Conservation (phyloP, 352 stramenopile genomes). For the Pythium scleroteichum region DNA sequence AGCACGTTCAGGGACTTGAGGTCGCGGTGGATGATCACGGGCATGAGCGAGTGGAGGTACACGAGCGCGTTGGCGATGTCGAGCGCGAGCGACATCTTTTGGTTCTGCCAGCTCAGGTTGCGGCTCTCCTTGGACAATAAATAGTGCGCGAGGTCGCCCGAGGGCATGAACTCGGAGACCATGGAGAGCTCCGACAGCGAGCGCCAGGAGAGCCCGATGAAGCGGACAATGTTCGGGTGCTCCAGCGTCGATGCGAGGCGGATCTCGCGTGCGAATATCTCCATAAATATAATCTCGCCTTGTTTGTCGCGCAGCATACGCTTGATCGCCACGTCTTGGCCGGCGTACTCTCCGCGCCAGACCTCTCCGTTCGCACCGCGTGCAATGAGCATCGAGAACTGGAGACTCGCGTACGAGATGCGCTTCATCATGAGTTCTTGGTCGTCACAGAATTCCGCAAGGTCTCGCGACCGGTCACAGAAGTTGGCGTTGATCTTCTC, state of each 20-base stretch:
- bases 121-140: conserved; percentile 20
- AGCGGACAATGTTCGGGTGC: conserved; percentile 19
- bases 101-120: conserved; percentile 32
- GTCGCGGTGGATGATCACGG: conserved; percentile 70
- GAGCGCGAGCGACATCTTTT: conserved; percentile 47
- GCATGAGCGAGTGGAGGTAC: conserved; percentile 71
- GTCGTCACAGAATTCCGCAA: conserved; percentile 27
- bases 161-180: conserved; percentile 18
- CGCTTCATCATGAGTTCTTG: conserved; percentile 27
- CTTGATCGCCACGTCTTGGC: conserved; percentile 26
- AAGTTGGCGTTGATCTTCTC: conserved; percentile 27
- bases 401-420: conserved; percentile 24
- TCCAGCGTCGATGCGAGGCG: conserved; percentile 10
- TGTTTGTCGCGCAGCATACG: conserved; percentile 20
- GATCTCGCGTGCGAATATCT: conserved; percentile 19
- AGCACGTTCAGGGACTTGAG: conserved; percentile 47
- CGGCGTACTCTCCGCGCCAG: conserved; percentile 22
- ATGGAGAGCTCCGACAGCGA: conserved; percentile 19
- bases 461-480: conserved; percentile 17
- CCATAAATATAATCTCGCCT: conserved; percentile 11
- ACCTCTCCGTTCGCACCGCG: conserved; percentile 29
- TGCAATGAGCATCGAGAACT: conserved; percentile 22
- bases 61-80: conserved; percentile 72
- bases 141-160: conserved; percentile 16
- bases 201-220: conserved; percentile 22